Conservation (phyloP, 2,329 filamentous ascomycete species). For the Aspergillus pseudoterreus region DNA sequence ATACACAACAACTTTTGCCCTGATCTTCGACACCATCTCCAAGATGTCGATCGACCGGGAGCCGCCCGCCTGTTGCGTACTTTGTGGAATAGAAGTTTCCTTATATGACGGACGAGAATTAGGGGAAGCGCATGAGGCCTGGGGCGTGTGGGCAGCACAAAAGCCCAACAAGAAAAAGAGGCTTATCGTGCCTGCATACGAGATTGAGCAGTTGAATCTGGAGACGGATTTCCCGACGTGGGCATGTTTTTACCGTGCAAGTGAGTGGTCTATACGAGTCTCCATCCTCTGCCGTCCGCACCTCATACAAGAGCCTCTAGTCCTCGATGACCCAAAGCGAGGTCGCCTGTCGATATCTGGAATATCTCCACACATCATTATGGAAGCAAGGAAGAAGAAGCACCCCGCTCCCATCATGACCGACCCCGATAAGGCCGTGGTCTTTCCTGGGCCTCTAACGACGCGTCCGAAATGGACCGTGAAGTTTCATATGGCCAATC, state of each 20-base stretch:
- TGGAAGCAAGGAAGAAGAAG: background rate
- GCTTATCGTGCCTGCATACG: background rate
- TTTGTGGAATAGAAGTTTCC: background rate
- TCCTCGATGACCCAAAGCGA: background rate
- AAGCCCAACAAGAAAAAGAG: background rate
- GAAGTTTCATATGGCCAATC: background rate
- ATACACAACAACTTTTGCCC: background rate
- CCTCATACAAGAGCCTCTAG: background rate
- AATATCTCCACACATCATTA: background rate
- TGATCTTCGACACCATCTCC: background rate
- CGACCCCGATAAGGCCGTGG: background rate
- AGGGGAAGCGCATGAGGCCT: background rate
- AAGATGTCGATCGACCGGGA: background rate
- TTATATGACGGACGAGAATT: background rate
- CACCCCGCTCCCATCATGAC: background rate
- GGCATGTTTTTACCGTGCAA: background rate
- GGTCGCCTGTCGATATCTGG: background rate
- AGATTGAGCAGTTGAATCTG: background rate
- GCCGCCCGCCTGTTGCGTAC: background rate
- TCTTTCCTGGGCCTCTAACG: background rate
- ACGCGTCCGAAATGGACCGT: background rate
- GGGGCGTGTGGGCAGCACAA: background rate
- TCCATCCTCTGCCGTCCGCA: background rate
- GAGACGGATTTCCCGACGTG: background rate
- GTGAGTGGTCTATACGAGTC: background rate